Base-by-base conservation (phyloP, 306 rosid species). In the Dryas drummondii region DNA sequence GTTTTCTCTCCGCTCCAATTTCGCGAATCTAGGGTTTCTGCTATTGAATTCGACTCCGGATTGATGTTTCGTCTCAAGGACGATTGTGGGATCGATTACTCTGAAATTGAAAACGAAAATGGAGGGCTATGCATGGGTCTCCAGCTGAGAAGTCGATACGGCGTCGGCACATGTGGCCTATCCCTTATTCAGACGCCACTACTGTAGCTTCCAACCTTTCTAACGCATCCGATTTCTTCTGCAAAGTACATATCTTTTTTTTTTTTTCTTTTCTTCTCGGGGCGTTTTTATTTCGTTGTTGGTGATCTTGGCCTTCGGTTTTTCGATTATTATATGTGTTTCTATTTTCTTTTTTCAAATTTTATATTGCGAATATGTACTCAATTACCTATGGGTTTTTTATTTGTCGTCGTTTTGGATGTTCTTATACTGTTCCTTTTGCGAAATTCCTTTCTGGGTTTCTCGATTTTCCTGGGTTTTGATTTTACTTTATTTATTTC, bases 151-250 rank as follows among this genome's bases (percentile, higher is more conserved):
- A 87, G 82, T 85, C 90, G 89, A 91, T 83, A 88, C 88, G 84
- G 85, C 89, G 84, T 76, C 91, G 91, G 99, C 99, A 94, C 97
- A 94, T 94, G 99, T 94, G 96, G 99, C 93, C 96, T 82, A 93
- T 90, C 91, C 89, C 84, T 81, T 45, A 83, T 86, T 67, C 90
- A 70, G 83, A 81, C 92, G 89, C 93, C 87, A 85, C 91, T 82
- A 80, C 90, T 91, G 96, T 89, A 91, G 97, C 81, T 82, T 64
- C 79, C 62, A 48, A 17, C 87, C 89, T 81, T 82, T 87, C 91
- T 79, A 82, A 87, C 61, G 71, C 78, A 73, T 82, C 90, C 65
- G 85, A 85, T 81, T 89, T 83, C 73, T 78, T 86, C 83, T 83
- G 69, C 86, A 87, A 90, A 86, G 99, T 94, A 85, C 79, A 82